These are phyloP conservation scores for Hymenoscyphus scutula DNA, from an alignment of 2,329 filamentous ascomycete genomes.

Conservation along the genomic window DNA sequence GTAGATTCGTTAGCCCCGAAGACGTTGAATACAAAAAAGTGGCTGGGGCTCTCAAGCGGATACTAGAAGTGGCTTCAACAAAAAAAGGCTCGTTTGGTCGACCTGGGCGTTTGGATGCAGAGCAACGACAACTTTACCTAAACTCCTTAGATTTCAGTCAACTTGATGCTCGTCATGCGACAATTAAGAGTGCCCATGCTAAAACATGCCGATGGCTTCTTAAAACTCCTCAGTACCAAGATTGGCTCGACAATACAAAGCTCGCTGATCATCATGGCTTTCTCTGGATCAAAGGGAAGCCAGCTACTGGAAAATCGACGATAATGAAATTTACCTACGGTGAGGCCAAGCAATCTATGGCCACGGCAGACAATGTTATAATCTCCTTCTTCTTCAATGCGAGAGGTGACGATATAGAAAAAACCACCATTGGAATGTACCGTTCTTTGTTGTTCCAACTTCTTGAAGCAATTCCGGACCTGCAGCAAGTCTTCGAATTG, in stretches of 20 bases:
- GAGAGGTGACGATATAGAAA: constrained; percentile 36
- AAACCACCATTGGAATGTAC: constrained; percentile 44
- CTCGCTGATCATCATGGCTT: constrained; percentile 39
- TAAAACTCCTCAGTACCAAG: constrained; percentile 32
- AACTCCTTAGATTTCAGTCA: constrained; percentile 39
- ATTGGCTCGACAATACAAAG: constrained; percentile 39
- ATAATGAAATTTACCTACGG: constrained; percentile 36
- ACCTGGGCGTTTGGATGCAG: not conserved
- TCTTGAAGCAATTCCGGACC: constrained; percentile 35
- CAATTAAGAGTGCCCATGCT: constrained; percentile 38
- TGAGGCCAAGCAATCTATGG: constrained; percentile 4
- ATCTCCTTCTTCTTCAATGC: constrained; percentile 28
- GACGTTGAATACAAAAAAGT: constrained; percentile 21
- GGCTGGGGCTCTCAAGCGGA: constrained; percentile 11
- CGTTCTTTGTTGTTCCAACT: constrained; percentile 46
- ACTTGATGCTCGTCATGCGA: constrained; percentile 38
- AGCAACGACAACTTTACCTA: constrained; percentile 25
- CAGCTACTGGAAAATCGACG: constrained; percentile 46
- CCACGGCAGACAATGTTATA: constrained; percentile 10
- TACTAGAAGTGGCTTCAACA: not conserved
- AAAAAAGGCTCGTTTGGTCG: not conserved
- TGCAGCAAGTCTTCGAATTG: constrained; percentile 38
- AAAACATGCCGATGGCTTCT: constrained; percentile 44
- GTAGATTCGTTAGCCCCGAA: constrained; percentile 14
- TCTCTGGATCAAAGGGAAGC: constrained; percentile 49